phyloP scores from a whole-genome alignment of 2,329 filamentous ascomycete genomes.

The Ascocoryne sarcoides region DNA sequence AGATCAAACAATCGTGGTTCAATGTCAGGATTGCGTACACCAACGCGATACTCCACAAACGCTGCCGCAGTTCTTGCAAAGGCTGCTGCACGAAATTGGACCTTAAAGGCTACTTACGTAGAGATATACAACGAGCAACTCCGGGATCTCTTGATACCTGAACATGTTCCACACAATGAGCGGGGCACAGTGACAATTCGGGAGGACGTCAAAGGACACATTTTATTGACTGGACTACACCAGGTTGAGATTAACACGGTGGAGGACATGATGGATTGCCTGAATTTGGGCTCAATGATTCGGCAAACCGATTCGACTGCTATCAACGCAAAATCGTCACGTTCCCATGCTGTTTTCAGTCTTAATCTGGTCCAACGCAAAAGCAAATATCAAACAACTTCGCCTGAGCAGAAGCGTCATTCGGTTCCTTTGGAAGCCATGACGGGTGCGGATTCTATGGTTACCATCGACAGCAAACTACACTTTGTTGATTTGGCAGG shows the following conservation, averaged over 20 bases:
- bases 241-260: constrained; percentile 85
- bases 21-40: constrained; percentile 71
- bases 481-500: constrained; percentile 98
- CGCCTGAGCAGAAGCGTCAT: constrained; percentile 68
- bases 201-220: constrained; percentile 90
- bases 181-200: constrained; percentile 79
- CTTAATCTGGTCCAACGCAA: constrained; percentile 87
- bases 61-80: constrained; percentile 16
- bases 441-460: constrained; percentile 56
- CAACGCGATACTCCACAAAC: constrained; percentile 63
- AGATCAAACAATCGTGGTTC: constrained; percentile 48
- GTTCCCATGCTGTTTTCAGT: constrained; percentile 95
- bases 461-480: constrained; percentile 94
- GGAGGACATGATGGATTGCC: constrained; percentile 78
- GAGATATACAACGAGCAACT: constrained; percentile 98
- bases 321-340: constrained; percentile 94
- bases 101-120: constrained; percentile 87
- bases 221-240: constrained; percentile 81
- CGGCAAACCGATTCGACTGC: constrained; percentile 95
- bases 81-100: constrained; percentile 67
- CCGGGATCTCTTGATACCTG: constrained; percentile 78
- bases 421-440: constrained; percentile 80
- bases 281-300: constrained; percentile 89
- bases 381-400: constrained; percentile 41
- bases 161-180: constrained; percentile 59